Evolutionary conservation across 2,329 filamentous ascomycete genomes (phyloP).

Genomic region (Diplodia seriata): DNA sequence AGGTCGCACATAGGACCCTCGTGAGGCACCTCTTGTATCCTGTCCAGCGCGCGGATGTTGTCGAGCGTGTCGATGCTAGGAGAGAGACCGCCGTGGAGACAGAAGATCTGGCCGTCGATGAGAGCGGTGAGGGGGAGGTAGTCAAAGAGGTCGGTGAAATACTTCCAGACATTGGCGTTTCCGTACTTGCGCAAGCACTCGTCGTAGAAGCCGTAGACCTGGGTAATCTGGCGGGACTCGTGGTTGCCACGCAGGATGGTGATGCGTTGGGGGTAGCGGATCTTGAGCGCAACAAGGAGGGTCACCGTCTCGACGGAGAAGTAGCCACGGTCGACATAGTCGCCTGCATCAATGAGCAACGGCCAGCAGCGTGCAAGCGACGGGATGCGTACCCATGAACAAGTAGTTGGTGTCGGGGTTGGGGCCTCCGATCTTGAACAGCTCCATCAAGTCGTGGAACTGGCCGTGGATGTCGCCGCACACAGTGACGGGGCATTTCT

Average conservation of each 20-base stretch:
- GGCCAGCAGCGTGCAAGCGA: slow-evolving; percentile 31
- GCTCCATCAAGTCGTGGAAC: slow-evolving; percentile 98
- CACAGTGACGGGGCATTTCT: slow-evolving; percentile 97
- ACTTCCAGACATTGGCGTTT: slow-evolving; percentile 80
- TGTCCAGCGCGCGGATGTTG: slow-evolving; percentile 63
- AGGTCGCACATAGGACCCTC: slow-evolving; percentile 79
- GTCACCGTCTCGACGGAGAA: slow-evolving; percentile 99
- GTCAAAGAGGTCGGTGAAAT: slow-evolving; percentile 79
- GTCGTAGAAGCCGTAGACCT: slow-evolving; percentile 81
- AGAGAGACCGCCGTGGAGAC: slow-evolving; percentile 74
- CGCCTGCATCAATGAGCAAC: slow-evolving; percentile 64
- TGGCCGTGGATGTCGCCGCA: slow-evolving; percentile 99
- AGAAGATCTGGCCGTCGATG: slow-evolving; percentile 76
- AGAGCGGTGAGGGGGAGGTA: slow-evolving; percentile 76
- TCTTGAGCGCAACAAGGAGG: slow-evolving; percentile 94
- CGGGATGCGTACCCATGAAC: slow-evolving; percentile 79
- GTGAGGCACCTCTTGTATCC: slow-evolving; percentile 74
- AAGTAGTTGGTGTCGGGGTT: slow-evolving; percentile 99
- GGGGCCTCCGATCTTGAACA: slow-evolving; percentile 98
- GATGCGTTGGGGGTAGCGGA: slow-evolving; percentile 96
- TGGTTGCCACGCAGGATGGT: slow-evolving; percentile 96
- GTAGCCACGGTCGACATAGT: slow-evolving; percentile 98
- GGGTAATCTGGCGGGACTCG: slow-evolving; percentile 78
- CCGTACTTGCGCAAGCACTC: slow-evolving; percentile 80
- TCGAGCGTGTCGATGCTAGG: slow-evolving; percentile 77